Evolutionary conservation across 306 rosid genomes (phyloP), one percentile per base, ranked within the genome.

Genomic region (Quercus aquifolioides): DNA sequence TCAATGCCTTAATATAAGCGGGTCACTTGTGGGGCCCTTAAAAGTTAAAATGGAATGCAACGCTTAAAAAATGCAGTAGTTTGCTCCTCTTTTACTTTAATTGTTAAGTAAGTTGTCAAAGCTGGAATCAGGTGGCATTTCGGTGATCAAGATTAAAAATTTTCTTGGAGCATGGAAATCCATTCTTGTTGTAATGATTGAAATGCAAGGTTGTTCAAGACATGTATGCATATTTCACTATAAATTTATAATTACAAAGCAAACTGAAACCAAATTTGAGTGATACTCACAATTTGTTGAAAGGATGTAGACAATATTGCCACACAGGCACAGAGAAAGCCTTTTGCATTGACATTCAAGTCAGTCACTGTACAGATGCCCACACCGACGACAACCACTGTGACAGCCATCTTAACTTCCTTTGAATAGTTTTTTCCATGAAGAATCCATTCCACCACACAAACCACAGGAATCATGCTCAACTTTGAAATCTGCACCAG

Each of bases 381-480:
- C 0, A 88, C 91, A 20, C 89, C 89, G 4, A 86, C 71, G 70
- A 88, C 89, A 72, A 88, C 91, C 38, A 86, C 86, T 1, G 73
- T 35, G 35, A 84, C 91, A 1, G 91, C 87, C 73, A 86, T 79
- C 80, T 88, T 88, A 55, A 88, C 91, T 84, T 88, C 88, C 71
- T 75, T 84, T 69, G 91, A 84, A 65, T 73, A 88, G 9, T 84
- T 84, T 68, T 88, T 88, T 28, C 85, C 85, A 74, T 88, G 89
- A 43, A 88, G 78, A 71, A 88, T 88, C 89, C 89, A 86, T 51
- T 88, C 91, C 88, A 88, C 74, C 26, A 88, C 76, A 71, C 89
- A 88, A 17, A 88, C 91, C 70, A 88, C 91, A 0, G 89, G 91
- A 73, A 88, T 86, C 89, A 88, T 83, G 85, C 91, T 88, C 71